Evolutionary conservation across 768 basidiomycete species (phyloP).

Genomic region (Gloeophyllum trabeum): DNA sequence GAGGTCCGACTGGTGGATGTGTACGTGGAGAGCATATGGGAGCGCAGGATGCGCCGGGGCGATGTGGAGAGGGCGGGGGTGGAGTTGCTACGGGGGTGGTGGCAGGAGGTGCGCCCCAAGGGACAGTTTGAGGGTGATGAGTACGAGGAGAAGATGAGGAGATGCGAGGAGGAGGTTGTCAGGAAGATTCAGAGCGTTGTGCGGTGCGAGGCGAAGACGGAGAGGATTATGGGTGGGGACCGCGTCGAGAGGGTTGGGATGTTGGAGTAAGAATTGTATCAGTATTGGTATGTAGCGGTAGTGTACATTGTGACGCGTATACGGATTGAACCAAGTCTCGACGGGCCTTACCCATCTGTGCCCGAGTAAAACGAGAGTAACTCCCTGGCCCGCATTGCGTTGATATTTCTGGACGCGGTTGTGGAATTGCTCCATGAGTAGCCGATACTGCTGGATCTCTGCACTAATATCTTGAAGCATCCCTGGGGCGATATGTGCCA

Average conservation of each 20-base stretch:
- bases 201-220: constrained; percentile 38
- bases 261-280: constrained; percentile 3
- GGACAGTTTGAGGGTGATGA: neutral
- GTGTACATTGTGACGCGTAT: too few species aligned
- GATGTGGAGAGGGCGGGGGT: constrained; percentile 31
- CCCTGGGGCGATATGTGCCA: too few species aligned
- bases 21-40: constrained; percentile 50
- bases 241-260: constrained; percentile 19
- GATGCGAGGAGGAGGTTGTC: constrained; percentile 10
- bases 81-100: constrained; percentile 3
- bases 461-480: too few species aligned
- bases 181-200: constrained; percentile 28
- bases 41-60: constrained; percentile 33
- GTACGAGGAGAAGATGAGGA: neutral
- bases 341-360: too few species aligned
- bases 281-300: too few species aligned
- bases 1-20: constrained; percentile 37
- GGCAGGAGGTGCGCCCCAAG: constrained; percentile 2
- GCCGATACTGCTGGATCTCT: too few species aligned
- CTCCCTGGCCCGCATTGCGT: too few species aligned
- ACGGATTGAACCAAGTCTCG: too few species aligned
- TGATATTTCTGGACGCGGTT: too few species aligned
- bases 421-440: too few species aligned
- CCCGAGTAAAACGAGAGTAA: too few species aligned
- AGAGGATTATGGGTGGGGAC: constrained; percentile 44